Conservation (phyloP, 176 grass and related monocot genomes). For the Avena eriantha region DNA sequence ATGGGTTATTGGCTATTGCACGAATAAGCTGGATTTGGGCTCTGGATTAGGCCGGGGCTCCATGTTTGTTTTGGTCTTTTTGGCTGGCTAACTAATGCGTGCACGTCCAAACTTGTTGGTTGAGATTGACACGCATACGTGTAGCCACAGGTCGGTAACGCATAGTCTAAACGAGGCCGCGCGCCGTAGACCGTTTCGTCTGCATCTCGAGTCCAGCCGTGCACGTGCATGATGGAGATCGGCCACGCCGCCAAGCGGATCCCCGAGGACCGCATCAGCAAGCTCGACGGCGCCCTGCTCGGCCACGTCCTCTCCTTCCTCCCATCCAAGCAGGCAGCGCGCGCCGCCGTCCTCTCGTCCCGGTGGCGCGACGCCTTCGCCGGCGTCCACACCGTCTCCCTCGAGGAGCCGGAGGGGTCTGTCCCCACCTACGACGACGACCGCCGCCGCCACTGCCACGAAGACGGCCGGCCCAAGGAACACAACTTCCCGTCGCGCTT, state of each 20-base stretch:
- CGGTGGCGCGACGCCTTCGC: conserved; percentile 21
- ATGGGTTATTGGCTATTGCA: too few relatives aligned
- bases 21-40: too few relatives aligned
- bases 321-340: not conserved
- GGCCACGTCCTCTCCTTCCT: conserved; percentile 45
- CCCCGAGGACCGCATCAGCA: conserved; percentile 7
- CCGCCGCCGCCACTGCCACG: too few relatives aligned
- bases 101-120: not conserved
- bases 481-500: not conserved
- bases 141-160: too few relatives aligned
- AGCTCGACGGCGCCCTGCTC: not conserved
- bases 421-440: not conserved
- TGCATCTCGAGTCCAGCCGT: not conserved
- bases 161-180: not conserved
- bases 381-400: conserved; percentile 23
- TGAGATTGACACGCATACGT: not conserved
- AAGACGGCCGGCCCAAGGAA: not conserved
- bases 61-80: too few relatives aligned
- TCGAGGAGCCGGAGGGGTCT: not conserved
- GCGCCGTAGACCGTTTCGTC: too few relatives aligned
- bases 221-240: not conserved
- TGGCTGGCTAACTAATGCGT: too few relatives aligned
- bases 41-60: too few relatives aligned
- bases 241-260: not conserved
- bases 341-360: not conserved